Base-by-base conservation (phyloP, 169 alveolate genomes). In the Cystoisospora suis region DNA sequence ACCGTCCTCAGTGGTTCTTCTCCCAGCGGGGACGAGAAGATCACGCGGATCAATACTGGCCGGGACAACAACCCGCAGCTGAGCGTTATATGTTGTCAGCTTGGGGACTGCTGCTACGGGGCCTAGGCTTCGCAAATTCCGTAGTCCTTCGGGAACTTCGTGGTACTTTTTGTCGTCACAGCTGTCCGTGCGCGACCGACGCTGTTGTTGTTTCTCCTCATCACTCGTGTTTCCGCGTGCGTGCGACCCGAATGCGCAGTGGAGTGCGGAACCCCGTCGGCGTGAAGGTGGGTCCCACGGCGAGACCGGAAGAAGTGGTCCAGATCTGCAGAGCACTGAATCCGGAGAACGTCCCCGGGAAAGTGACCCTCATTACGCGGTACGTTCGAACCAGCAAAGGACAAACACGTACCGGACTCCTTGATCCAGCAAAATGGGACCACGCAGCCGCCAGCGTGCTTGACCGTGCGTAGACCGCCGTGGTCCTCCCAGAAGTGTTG, bases 261-360 rank as follows among this genome's bases (percentile, higher is more conserved):
- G 96, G 95, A 32, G 45, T 95, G 6, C 42, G 59, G 58, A 95
- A 95, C 49, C 96, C 97, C 23, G 75, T 95, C 17, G 97, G 96
- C 42, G 89, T 95, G 46, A 95, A 95, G 70, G 93, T 94, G 75
- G 97, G 97, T 53, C 96, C 96, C 5, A 34, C 90, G 1, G 94
- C 95, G 1, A 69, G 49, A 46, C 88, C 92, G 29, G 89, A 61
- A 0, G 95, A 93, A 34, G 65, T 95, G 4, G 61, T 90, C 17
- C 46, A 69, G 7, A 69, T 94, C 2, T 79, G 94, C 45, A 53
- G 81, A 61, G 42, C 53, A 5, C 85, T 95, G 17, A 94, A 95
- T 75, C 96, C 96, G 20, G 72, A 83, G 0, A 94, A 95, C 69
- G 85, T 58, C 46, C 79, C 89, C 36, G 96, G 96, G 12, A 94